Base-by-base conservation (phyloP, 140 eudicot species). In the Flaveria floridana region DNA sequence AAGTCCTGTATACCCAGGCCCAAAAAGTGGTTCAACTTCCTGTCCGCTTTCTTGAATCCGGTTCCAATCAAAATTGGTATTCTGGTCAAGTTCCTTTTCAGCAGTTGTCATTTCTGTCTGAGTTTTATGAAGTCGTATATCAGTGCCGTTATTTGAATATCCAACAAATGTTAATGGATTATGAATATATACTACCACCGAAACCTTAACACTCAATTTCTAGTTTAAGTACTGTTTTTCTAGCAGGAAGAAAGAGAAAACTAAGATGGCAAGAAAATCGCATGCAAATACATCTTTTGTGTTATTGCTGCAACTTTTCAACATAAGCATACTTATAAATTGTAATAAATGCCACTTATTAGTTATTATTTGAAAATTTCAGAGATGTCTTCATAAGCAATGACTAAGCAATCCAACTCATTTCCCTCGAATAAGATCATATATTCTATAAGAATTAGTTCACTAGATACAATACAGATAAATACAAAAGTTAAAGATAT, bases 41-140 rank as follows among this genome's bases (percentile, higher is more conserved):
- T 94, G 77, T 59, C 96, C 97, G 85, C 96, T 94, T 86, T 94
- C 99, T 82, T 90, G 97, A 75, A 94, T 94, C 26, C 99, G 97
- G 65, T 90, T 87, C 99, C 99, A 94, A 76, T 94, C 99, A 76
- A 80, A 94, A 75, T 88, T 94, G 73, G 96, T 86, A 79, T 90
- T 90, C 73, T 88, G 96, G 80, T 94, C 96, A 74, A 94, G 97
- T 80, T 94, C 99, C 87, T 87, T 90, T 77, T 94, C 97, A 71
- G 99, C 99, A 72, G 99, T 94, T 26, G 99, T 94, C 99, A 94
- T 88, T 88, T 94, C 99, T 42, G 99, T 94, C 99, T 94, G 81
- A 12, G 39, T 72, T 26, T 51, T 66, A 55, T 47, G 1, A 52
- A 76, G 52, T 73, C 55, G 16, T 44, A 76, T 16, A 53, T 76